Percentiles rank a stretch among this genome's conserved stretches.
Evolutionary conservation across 1,284 basidiomycete genomes (phyloP).

Genomic region (Melampsora abietis-canadensis): DNA sequence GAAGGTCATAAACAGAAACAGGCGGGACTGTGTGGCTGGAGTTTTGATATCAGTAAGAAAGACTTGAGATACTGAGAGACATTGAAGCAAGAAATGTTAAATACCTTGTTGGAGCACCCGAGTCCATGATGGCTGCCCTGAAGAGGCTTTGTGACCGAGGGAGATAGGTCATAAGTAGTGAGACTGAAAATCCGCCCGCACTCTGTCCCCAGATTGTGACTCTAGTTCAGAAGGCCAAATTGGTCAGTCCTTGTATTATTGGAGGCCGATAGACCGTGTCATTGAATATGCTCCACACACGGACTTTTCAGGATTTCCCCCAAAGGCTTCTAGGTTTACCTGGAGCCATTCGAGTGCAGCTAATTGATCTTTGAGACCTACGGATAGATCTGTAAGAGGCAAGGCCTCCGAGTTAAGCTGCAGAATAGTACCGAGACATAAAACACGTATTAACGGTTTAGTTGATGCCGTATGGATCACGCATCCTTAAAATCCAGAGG

Average conservation of each 20-base stretch:
- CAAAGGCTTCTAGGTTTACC: constrained; percentile 63
- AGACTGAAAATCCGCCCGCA: constrained; percentile 30
- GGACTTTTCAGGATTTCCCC: constrained; percentile 62
- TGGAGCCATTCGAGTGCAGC: constrained; percentile 62
- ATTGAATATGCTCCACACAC: constrained; percentile 19
- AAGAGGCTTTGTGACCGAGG: constrained; percentile 47
- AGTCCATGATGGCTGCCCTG: constrained; percentile 55
- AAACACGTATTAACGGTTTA: not conserved
- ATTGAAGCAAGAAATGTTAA: constrained; percentile 42
- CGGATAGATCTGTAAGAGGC: constrained; percentile 46
- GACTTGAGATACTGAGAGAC: not conserved
- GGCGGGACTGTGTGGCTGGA: constrained; percentile 37
- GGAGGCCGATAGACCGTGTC: not conserved
- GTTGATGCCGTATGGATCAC: constrained; percentile 4
- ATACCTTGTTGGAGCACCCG: constrained; percentile 52
- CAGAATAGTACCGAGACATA: constrained; percentile 48
- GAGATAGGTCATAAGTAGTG: constrained; percentile 22
- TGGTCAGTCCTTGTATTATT: not conserved
- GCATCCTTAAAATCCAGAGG: constrained; percentile 57
- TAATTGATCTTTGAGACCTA: constrained; percentile 64
- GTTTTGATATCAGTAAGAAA: not conserved
- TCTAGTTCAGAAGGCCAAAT: not conserved
- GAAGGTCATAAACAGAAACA: constrained; percentile 45
- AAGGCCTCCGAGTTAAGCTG: constrained; percentile 38
- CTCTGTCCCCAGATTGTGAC: constrained; percentile 40